Base-by-base conservation (phyloP, 176 grass and related monocot species). In the Rhynchospora pubera region DNA sequence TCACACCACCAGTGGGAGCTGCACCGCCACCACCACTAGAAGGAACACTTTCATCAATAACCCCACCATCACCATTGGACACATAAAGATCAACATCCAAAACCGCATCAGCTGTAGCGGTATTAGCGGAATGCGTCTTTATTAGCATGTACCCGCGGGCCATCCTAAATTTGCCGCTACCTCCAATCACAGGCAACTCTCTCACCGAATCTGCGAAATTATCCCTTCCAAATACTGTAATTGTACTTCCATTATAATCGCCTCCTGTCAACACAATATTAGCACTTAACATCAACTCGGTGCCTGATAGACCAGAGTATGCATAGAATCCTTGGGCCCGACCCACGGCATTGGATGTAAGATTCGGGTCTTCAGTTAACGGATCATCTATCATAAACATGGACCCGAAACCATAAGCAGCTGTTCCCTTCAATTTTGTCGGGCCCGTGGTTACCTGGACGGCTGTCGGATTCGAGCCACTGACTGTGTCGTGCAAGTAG, bases 401-500 rank as follows among this genome's bases (percentile, higher is more conserved):
- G 80, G 85, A 84, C 14, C 92, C 90, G 45, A 94, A 91, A 57
- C 79, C 65, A 77, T 32, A 60, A 47, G 4, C 16, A 50, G 83
- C 58, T 14, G 70, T 64, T 1, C 22, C 32, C 1, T 72, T 84
- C 7, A 77, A 56, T 50, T 79, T 74, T 57, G 77, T 5, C 2
- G 65, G 15, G 46, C 88, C 88, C 15, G 47, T 26, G 18, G 82
- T 81, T 50, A 83, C 82, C 69, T 67, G 87, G 51, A 64, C 43
- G 0, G 85, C 84, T 28, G 91, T 91, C 2, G 85, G 21, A 50
- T 47, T 53, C 24, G 83, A 46, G 7, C 85, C 79, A 5, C 81
- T 87, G 57, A 86, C 56, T 5, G 57, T 77, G 87, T 89, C 92
- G 57, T 94, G 92, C 85, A 91, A 69, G 83, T 88, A 94, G 89